Base-by-base conservation (phyloP, 805 yeast genomes). In the Sugiyamaella valdiviana region DNA sequence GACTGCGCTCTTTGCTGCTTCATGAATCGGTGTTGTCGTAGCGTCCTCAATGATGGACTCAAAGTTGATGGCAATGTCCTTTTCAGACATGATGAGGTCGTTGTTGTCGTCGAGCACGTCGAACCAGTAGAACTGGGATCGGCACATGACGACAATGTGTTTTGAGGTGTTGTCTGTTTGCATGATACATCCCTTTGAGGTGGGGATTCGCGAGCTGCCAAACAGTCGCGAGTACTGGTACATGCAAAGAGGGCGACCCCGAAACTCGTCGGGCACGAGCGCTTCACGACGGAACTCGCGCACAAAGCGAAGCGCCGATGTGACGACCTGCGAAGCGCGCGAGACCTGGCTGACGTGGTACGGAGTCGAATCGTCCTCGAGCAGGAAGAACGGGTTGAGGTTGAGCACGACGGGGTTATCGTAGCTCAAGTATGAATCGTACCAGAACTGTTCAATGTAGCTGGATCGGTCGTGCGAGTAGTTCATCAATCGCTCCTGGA, bases 391-490 rank as follows among this genome's bases (percentile, higher is more conserved):
- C 0, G 97, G 97, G 60, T 89, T 89, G 57, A 89, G 76, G 65
- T 89, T 89, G 53, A 89, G 73, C n/a, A 89, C 97, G 36, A 89
- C 95, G 0, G 70, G 82, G 29, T 74, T 72, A 64, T 89, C 96
- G 64, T 85, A 86, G 64, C 82, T 82, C 56, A 89, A 72, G 64
- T 89, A 89, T 1, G 95, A 80, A 63, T 89, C 96, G 65, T 79
- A 89, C 96, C 96, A 89, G 64, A 89, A 89, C 65, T 89, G 95
- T 66, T 89, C 96, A 54, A 89, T 89, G 64, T 85, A 89, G 1
- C 95, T 83, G 44, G 85, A 80, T 53, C 87, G 70, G 14, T 81
- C 69, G 44, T 76, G 73, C 5, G 83, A 68, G 60, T 83, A 86
- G 44, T 74, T 75, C 15, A 81, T 70, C 45, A 89, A 72, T 56